Conservation (phyloP, 2,329 filamentous ascomycete species). For the Diplodia corticola region DNA sequence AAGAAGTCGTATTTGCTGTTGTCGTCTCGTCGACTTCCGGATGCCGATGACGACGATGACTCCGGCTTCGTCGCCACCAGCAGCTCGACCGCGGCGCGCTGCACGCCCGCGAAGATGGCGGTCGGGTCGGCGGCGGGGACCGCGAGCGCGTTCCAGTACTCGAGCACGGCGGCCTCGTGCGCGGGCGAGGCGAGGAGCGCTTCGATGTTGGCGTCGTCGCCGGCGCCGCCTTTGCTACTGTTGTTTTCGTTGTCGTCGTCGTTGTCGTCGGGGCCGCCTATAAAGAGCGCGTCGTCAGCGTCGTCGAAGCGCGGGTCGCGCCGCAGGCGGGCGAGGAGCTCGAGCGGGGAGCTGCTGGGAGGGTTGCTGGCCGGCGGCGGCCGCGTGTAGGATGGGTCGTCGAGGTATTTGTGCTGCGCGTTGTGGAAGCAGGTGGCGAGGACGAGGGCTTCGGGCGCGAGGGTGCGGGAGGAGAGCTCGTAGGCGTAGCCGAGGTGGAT, state of each 20-base stretch:
- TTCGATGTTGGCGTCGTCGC: slow-evolving; percentile 65
- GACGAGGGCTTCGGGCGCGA: slow-evolving; percentile 84
- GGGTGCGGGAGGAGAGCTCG: slow-evolving; percentile 79
- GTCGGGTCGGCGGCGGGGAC: slow-evolving; percentile 47
- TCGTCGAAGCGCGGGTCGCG: slow-evolving; percentile 68
- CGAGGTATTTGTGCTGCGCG: slow-evolving; percentile 62
- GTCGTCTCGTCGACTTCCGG: slow-evolving; percentile 24
- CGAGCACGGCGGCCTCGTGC: slow-evolving; percentile 69
- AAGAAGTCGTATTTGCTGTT: slow-evolving; percentile 75
- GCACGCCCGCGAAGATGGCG: slow-evolving; percentile 73
- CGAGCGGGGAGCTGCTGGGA: slow-evolving; percentile 57
- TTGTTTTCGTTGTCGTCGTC: too few species aligned
- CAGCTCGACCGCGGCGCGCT: slow-evolving; percentile 58
- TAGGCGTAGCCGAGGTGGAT: slow-evolving; percentile 92
- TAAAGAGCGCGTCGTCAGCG: slow-evolving; percentile 52
- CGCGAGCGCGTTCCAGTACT: slow-evolving; percentile 90
- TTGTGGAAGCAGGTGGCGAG: slow-evolving; percentile 63
- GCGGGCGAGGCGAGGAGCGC: slow-evolving; percentile 60
- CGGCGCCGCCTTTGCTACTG: too few species aligned
- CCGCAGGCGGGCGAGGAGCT: slow-evolving; percentile 68
- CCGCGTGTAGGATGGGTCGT: slow-evolving; percentile 69
- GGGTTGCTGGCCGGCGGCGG: slow-evolving; percentile 58
- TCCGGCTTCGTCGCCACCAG: slow-evolving; percentile 55
- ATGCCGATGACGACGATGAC: background rate
- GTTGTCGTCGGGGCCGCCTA: too few species aligned